Evolutionary conservation across 23 red algal genomes (phyloP).

Genomic region (Gracilaria gracilis): DNA sequence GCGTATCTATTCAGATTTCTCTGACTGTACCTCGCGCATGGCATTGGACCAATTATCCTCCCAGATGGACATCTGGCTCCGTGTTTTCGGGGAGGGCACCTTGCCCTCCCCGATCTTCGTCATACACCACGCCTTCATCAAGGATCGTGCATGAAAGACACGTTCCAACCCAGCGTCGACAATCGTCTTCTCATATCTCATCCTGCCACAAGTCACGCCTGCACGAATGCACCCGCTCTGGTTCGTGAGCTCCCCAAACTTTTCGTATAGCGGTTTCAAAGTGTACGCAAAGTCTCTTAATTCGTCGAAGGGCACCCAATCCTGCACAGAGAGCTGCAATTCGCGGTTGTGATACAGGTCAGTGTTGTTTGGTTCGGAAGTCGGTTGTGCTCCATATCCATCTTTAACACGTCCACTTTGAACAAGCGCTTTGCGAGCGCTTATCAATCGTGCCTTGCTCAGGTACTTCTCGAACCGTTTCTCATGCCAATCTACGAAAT

Average conservation of each 20-base stretch:
- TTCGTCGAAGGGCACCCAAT: neutral
- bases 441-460: neutral
- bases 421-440: neutral
- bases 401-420: neutral
- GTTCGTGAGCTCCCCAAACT: neutral
- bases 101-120: neutral
- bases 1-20: no score
- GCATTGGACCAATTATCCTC: no score
- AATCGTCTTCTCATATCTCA: no score
- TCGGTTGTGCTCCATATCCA: neutral
- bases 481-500: neutral
- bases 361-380: neutral
- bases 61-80: no score
- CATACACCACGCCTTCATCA: constrained; percentile 21
- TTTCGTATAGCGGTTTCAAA: constrained; percentile 13
- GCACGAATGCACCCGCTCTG: constrained; percentile 3
- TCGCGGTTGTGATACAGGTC: neutral
- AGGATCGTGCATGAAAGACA: neutral
- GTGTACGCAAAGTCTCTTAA: constrained; percentile 12
- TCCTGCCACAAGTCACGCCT: neutral
- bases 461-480: neutral
- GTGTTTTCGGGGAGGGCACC: neutral
- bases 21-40: no score
- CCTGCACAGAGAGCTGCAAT: neutral
- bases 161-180: constrained; percentile 19